Base-by-base conservation (phyloP, 2,329 filamentous ascomycete species). In the Aspergillus persii region DNA sequence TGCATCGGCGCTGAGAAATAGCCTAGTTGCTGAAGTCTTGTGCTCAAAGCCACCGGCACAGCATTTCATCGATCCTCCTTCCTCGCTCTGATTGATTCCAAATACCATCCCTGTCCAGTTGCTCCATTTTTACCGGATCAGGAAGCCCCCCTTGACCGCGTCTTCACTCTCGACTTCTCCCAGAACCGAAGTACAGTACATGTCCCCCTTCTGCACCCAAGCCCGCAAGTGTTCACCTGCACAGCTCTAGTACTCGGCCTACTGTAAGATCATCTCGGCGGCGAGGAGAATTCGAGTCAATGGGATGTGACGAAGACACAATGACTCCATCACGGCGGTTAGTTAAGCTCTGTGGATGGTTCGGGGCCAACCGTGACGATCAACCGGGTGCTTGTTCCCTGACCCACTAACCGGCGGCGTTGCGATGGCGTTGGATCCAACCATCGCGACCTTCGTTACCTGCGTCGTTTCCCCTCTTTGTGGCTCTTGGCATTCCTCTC, bases 291-390 rank as follows among this genome's bases (percentile, higher is more conserved):
- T 41, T 18, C 15, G 36, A 18, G 36, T 41, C 36, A 41, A 41
- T 41, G 15, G 36, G 36, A 41, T 41, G 36, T 15, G 36, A 4
- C 49, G 7, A 18, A 8, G 29, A 33, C 27, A 53, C 46, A 31
- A 18, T 23, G 55, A 47, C 53, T 51, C 60, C 58, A 63, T 65
- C 57, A 55, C 61, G 57, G 66, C 66, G 64, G 61, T 60, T 68
- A 65, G 60, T 59, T 66, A 67, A 67, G 63, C 63, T 66, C 56
- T 50, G 47, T 59, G 60, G 61, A 57, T 62, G 60, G 62, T 41
- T 61, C 58, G 62, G 60, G 59, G 57, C 62, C 61, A 61, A 62
- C 62, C 60, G 65, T 60, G 65, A 64, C 61, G 66, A 68, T 69
- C 67, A 63, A 66, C 63, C 67, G 57, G 57, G 51, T 60, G 61